Percentiles rank a stretch among this genome's conserved stretches.
phyloP scores from a whole-genome alignment of 108 stramenopile genomes.

The Parietichytrium sp. region DNA sequence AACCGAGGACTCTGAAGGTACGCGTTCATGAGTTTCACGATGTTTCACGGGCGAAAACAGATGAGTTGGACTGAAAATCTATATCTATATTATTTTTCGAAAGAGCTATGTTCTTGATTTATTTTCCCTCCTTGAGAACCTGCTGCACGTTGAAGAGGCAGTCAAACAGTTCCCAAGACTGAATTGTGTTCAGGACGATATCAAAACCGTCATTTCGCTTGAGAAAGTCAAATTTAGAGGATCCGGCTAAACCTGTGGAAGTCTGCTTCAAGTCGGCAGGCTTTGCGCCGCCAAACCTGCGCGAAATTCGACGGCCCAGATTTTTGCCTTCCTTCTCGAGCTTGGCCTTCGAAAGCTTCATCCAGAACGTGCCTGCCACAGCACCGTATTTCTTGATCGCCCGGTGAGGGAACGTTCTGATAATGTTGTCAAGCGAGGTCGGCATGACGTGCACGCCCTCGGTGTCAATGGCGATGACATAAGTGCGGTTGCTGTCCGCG shows the following conservation, averaged over 20 bases:
- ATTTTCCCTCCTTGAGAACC: too few relatives aligned
- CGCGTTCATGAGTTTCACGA: too few relatives aligned
- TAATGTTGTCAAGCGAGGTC: neutral
- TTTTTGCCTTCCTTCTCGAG: neutral
- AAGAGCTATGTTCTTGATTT: too few relatives aligned
- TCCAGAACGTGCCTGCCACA: neutral
- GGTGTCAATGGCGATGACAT: conserved; percentile 5
- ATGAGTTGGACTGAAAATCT: too few relatives aligned
- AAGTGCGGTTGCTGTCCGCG: neutral
- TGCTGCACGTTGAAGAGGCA: conserved; percentile 3
- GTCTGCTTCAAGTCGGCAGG: neutral
- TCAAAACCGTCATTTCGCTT: conserved; percentile 27
- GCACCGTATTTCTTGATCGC: conserved; percentile 34
- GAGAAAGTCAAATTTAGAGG: neutral
- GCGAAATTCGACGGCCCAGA: too few relatives aligned
- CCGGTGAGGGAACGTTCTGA: conserved; percentile 11
- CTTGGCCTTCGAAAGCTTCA: conserved; percentile 4
- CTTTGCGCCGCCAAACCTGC: conserved; percentile 20
- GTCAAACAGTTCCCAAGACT: conserved; percentile 21
- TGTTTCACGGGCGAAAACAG: too few relatives aligned
- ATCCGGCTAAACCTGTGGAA: neutral
- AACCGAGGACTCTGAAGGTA: too few relatives aligned
- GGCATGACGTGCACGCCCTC: neutral
- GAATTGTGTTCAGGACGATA: conserved; percentile 13
- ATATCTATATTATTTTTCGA: too few relatives aligned